Evolutionary conservation across 2,329 filamentous ascomycete genomes (phyloP), one percentile per base, ranked within the genome.

Genomic region (Dichotomopilus funicola): DNA sequence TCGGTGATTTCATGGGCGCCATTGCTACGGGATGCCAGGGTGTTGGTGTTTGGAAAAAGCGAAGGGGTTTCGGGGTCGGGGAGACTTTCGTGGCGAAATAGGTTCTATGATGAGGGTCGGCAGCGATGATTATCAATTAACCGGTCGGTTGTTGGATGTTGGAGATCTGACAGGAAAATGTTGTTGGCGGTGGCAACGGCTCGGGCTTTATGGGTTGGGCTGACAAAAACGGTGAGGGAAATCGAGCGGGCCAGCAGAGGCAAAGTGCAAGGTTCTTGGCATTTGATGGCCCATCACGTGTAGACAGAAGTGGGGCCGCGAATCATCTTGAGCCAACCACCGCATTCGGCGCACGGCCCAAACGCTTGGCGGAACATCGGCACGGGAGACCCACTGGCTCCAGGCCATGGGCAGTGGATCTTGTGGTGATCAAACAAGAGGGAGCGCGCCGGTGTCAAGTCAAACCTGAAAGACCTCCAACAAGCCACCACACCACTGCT

Each of bases 1-100:
- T 82, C 73, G 81, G 79, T 72, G 80, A 78, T 79, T 83, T 88
- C 83, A 89, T 88, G 79, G 80, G 77, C 77, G 80, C 77, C 81
- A 84, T 83, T 74, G 64, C 64, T 68, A 40, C 47, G n/a, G 61
- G 67, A 64, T 70, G 68, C 69, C 67, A 68, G 65, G 54, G 63
- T 63, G 62, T 48, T 60, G 57, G 31, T 27, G 19, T 57, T 57
- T 41, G 44, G 44, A 43, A 42, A 49, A 5, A 31, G 52, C 7
- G 38, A 35, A 4, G 19, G 19, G 42, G 43, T 7, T 10, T 35
- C 7, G 43, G 33, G 8, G 10, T 50, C 41, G 47, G 27, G 19
- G 40, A 27, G 19, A 47, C 37, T 50, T 27, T 27, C 19, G 19
- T 27, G 19, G 19, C 19, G 19, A 27, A 27, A 27, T 27, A 27